Conservation (phyloP, 2,329 filamentous ascomycete genomes). For the Escovopsis sp. region DNA sequence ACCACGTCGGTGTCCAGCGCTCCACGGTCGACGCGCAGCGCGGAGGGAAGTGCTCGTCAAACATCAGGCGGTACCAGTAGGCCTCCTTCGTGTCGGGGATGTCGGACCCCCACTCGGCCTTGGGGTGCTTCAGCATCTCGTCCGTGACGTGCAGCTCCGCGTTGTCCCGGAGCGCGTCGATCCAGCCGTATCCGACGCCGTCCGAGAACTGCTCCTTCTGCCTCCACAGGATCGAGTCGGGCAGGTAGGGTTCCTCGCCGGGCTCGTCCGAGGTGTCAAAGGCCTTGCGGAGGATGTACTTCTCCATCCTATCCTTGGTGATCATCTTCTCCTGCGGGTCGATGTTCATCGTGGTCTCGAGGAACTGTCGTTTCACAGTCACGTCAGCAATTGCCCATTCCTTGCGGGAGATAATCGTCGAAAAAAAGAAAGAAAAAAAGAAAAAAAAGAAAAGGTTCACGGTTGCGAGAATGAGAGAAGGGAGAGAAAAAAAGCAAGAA, state of each 20-base stretch:
- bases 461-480: too few species aligned
- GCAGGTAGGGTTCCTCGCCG: slow-evolving; percentile 71
- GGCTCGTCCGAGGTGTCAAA: slow-evolving; percentile 90
- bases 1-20: slow-evolving; percentile 97
- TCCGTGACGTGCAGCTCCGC: slow-evolving; percentile 83
- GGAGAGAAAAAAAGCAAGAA: too few species aligned
- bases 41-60: slow-evolving; percentile 94
- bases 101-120: slow-evolving; percentile 87
- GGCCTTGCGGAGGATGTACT: slow-evolving; percentile 95
- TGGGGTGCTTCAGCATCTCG: slow-evolving; percentile 97
- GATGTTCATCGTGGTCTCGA: slow-evolving; percentile 84
- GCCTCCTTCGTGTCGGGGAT: slow-evolving; percentile 95
- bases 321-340: slow-evolving; percentile 96
- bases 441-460: too few species aligned
- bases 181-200: slow-evolving; percentile 98
- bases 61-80: slow-evolving; percentile 98
- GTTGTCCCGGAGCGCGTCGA: slow-evolving; percentile 90
- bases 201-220: slow-evolving; percentile 99
- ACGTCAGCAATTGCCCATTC: not conserved
- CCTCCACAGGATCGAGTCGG: slow-evolving; percentile 88
- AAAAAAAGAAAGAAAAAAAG: not conserved
- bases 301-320: slow-evolving; percentile 76
- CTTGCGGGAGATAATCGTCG: not conserved
- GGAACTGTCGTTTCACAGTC: slow-evolving; percentile 56
- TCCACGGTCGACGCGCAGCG: slow-evolving; percentile 85